Conservation (phyloP, 441 rosid species). For the Pelargonium myrrhifolium region DNA sequence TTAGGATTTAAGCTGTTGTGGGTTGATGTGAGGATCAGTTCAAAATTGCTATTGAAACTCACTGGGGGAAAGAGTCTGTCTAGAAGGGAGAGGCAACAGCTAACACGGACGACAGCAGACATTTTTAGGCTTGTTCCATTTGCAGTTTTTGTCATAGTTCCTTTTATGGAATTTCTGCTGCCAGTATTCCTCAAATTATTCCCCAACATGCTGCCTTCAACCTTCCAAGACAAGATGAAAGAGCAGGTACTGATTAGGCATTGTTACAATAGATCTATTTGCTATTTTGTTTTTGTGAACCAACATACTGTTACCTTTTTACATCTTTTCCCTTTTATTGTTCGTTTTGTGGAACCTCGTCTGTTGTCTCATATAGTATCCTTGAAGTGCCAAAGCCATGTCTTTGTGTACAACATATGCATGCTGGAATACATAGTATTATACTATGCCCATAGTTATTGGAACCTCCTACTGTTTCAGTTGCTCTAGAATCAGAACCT, state of each 20-base stretch:
- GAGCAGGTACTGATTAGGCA: slow-evolving; percentile 35
- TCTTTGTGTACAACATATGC: background rate
- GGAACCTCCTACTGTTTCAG: background rate
- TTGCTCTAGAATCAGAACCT: background rate
- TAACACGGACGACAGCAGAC: slow-evolving; percentile 83
- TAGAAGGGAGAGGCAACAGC: slow-evolving; percentile 85
- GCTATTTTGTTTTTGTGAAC: background rate
- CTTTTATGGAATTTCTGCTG: slow-evolving; percentile 85
- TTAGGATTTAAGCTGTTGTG: slow-evolving; percentile 48
- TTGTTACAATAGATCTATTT: background rate
- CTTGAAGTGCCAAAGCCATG: background rate
- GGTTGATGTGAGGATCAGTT: slow-evolving; percentile 60
- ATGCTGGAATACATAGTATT: background rate
- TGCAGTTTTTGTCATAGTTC: slow-evolving; percentile 83
- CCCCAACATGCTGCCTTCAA: slow-evolving; percentile 64
- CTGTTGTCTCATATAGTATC: background rate
- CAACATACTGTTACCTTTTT: background rate
- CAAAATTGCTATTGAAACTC: slow-evolving; percentile 66
- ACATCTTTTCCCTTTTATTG: too few relatives aligned
- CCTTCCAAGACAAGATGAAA: slow-evolving; percentile 66
- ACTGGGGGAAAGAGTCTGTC: slow-evolving; percentile 76
- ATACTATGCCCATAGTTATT: background rate
- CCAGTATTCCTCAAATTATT: slow-evolving; percentile 60
- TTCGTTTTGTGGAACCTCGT: too few relatives aligned
- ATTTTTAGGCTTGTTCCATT: slow-evolving; percentile 87